Evolutionary conservation across 805 yeast species (phyloP).

Genomic region (Naumovozyma baii): DNA sequence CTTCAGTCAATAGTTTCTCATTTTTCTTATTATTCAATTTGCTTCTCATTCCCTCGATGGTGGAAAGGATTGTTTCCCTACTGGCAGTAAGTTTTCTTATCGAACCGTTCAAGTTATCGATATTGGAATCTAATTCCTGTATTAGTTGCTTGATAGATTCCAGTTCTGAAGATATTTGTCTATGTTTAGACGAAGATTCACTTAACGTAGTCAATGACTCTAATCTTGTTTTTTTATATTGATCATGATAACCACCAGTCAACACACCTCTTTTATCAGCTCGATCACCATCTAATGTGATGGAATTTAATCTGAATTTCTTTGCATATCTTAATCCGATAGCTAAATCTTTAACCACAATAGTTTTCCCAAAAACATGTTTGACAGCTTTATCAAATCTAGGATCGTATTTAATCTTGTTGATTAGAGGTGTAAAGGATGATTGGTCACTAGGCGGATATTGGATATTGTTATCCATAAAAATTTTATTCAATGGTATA

Average conservation of each 20-base stretch:
- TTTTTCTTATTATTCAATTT: constrained; percentile 35
- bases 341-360: constrained; percentile 63
- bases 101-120: constrained; percentile 42
- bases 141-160: constrained; percentile 35
- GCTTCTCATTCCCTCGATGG: constrained; percentile 37
- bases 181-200: constrained; percentile 33
- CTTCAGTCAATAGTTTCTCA: constrained; percentile 36
- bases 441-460: constrained; percentile 49
- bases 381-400: constrained; percentile 55
- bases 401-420: constrained; percentile 56
- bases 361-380: constrained; percentile 73
- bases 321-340: constrained; percentile 61
- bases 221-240: constrained; percentile 50
- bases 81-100: constrained; percentile 28
- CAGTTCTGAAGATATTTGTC: constrained; percentile 31
- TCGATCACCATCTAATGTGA: constrained; percentile 87
- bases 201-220: constrained; percentile 56
- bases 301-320: constrained; percentile 53
- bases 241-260: constrained; percentile 79
- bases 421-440: constrained; percentile 61
- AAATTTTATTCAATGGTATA: constrained; percentile 73
- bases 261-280: constrained; percentile 77
- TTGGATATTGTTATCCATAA: constrained; percentile 28
- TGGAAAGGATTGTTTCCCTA: constrained; percentile 36
- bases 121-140: constrained; percentile 39